Base-by-base conservation (phyloP, 306 rosid genomes). In the Cicer yamashitae region DNA sequence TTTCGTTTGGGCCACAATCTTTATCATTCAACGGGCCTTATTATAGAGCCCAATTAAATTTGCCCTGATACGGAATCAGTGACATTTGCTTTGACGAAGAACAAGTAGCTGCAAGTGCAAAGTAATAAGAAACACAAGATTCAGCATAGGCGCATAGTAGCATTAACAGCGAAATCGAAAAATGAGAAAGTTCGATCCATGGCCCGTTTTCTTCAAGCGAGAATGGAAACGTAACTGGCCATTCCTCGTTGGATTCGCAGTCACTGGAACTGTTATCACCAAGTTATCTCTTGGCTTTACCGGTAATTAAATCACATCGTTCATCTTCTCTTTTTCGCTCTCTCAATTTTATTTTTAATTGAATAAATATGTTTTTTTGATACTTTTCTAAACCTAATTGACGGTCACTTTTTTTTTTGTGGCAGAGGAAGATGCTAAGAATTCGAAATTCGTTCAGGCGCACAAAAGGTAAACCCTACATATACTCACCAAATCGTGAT, bases 161-260 rank as follows among this genome's bases (percentile, higher is more conserved):
- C 64, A 7, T 46, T 9, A 8, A 0, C 61, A 54, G 9, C 61
- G 10, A 52, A 30, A 30, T 20, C 44, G 54, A 48, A 82, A 77
- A 79, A 88, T 89, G 93, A 54, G 81, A 82, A 77, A 81, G 71
- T 89, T 94, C 86, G 97, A 94, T 86, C 97, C 97, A 3, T 94
- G 97, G 98, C 91, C 96, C 3, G 77, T 94, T 57, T 91, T 91
- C 90, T 91, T 92, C 96, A 89, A 76, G 91, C 86, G 96, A 7
- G 96, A 91, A 77, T 90, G 91, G 93, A 88, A 81, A n/a, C 85
- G 96, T 20, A 94, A 76, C 70, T 91, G 96, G 97, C 97, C 98
- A 2, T 94, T 94, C 78, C 82, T 94, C 10, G 96, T 86, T 1
- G 97, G 98, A 3, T 94, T 94, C 79, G 96, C 97, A 59, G 13